Evolutionary conservation across 2,329 filamentous ascomycete genomes (phyloP).

Genomic region (Colletotrichum australisinense): DNA sequence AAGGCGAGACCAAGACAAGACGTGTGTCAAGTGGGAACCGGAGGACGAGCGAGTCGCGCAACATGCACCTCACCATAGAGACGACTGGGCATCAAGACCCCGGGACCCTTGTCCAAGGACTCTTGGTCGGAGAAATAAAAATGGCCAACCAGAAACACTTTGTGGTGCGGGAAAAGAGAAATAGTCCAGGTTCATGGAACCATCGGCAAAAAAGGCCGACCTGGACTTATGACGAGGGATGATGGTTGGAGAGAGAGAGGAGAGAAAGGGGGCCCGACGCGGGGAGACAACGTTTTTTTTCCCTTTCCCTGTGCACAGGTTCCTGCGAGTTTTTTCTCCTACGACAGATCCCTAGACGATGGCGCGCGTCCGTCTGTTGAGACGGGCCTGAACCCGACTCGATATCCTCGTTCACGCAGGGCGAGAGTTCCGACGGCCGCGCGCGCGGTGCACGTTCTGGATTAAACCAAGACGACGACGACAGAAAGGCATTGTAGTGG

Average conservation of each 20-base stretch:
- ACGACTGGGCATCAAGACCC: neutral
- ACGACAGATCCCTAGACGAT: neutral
- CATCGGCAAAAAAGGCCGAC: neutral
- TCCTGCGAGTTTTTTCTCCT: neutral
- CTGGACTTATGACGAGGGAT: neutral
- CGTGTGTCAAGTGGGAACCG: conserved; percentile 29
- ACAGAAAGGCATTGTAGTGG: neutral
- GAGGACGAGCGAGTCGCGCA: conserved; percentile 15
- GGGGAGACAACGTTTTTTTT: neutral
- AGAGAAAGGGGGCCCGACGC: neutral
- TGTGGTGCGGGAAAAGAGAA: too few relatives aligned
- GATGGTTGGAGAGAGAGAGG: neutral
- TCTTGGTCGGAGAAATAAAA: conserved; percentile 2
- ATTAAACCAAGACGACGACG: neutral
- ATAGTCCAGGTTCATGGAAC: neutral
- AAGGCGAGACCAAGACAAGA: conserved; percentile 32
- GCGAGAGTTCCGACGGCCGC: conserved; percentile 17
- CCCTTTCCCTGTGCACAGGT: too few relatives aligned
- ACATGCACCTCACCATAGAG: too few relatives aligned
- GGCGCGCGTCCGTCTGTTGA: neutral
- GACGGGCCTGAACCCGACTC: neutral
- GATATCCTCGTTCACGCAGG: neutral
- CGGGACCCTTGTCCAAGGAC: neutral
- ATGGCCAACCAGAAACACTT: conserved; percentile 3
- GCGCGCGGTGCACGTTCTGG: neutral